These are phyloP conservation scores for Austroboletus novae-zelandiae DNA, from an alignment of 1,284 basidiomycete genomes.

Conservation along the genomic window DNA sequence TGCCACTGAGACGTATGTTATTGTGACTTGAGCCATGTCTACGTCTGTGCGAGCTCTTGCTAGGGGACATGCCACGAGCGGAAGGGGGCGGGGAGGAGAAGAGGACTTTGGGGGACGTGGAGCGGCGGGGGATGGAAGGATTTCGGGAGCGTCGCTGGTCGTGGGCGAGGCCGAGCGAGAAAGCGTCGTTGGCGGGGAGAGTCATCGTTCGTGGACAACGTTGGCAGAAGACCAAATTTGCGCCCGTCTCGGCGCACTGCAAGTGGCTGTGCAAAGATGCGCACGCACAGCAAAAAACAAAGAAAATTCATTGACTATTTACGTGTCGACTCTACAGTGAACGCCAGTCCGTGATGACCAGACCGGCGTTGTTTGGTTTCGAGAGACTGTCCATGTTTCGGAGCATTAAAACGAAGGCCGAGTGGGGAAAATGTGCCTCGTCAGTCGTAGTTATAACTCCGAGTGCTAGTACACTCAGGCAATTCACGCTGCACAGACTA, in stretches of 20 bases:
- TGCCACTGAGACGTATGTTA: constrained; percentile 2
- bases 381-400: constrained; percentile 36
- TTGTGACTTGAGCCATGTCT: constrained; percentile 11
- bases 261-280: constrained; percentile 16
- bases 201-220: constrained; percentile 32
- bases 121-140: constrained; percentile 36
- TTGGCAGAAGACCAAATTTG: neutral
- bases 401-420: constrained; percentile 42
- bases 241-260: neutral
- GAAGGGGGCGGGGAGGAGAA: constrained; percentile 29
- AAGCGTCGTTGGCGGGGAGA: constrained; percentile 51
- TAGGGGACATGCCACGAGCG: constrained; percentile 16
- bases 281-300: neutral
- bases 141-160: constrained; percentile 33
- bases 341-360: constrained; percentile 19
- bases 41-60: constrained; percentile 18
- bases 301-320: neutral
- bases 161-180: constrained; percentile 46
- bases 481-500: too few species aligned
- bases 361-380: constrained; percentile 32
- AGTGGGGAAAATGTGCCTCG: constrained; percentile 27
- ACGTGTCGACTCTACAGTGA: constrained; percentile 35
- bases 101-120: constrained; percentile 45
- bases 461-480: constrained; percentile 13
- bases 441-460: constrained; percentile 46